Conservation (phyloP, 2,329 filamentous ascomycete species). For the Aspergillus sp. region DNA sequence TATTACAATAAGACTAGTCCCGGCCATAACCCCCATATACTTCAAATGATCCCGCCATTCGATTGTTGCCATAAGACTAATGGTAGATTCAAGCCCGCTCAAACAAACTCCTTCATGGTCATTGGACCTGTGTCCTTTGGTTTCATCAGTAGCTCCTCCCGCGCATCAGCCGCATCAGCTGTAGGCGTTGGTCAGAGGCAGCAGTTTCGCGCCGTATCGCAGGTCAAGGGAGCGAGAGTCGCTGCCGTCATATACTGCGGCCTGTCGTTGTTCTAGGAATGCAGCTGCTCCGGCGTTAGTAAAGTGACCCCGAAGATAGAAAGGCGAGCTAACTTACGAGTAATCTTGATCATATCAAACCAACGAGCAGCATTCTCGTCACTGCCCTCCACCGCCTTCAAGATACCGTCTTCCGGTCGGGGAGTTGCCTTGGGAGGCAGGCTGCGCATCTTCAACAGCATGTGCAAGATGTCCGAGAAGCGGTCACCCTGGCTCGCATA, state of each 20-base stretch:
- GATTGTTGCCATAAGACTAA: neutral
- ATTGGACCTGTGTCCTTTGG: constrained; percentile 3
- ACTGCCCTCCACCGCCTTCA: constrained; percentile 38
- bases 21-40: neutral
- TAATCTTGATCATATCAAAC: constrained; percentile 42
- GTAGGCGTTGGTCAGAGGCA: constrained; percentile 27
- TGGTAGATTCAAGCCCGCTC: neutral
- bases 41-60: constrained; percentile 2
- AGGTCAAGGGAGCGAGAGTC: constrained; percentile 44
- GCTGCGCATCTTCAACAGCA: constrained; percentile 57
- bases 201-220: constrained; percentile 35
- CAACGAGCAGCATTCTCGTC: constrained; percentile 38
- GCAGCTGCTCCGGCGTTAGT: constrained; percentile 23
- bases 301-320: neutral
- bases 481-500: constrained; percentile 56
- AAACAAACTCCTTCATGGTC: constrained; percentile 4
- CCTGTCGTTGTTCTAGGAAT: constrained; percentile 37
- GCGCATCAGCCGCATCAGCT: constrained; percentile 12
- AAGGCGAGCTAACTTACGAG: constrained; percentile 29
- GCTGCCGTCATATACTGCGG: constrained; percentile 35
- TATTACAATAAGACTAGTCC: neutral
- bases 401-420: constrained; percentile 35
- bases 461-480: constrained; percentile 57
- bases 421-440: constrained; percentile 42
- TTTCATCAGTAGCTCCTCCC: constrained; percentile 3